Conservation (phyloP, 2,329 filamentous ascomycete genomes). For the Byssothecium circinans region DNA sequence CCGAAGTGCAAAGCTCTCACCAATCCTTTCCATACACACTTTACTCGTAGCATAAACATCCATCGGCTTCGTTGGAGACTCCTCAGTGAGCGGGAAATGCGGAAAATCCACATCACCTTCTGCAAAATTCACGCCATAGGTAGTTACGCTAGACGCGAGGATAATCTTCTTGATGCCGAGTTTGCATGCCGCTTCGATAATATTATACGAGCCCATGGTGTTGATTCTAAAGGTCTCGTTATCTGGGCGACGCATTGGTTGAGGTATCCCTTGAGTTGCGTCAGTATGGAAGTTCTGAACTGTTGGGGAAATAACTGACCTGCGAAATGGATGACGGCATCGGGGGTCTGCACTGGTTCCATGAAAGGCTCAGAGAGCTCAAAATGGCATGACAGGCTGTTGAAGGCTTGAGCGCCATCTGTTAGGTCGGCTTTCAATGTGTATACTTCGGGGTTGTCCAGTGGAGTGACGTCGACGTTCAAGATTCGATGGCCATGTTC, state of each 20-base stretch:
- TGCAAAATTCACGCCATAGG: slow-evolving; percentile 62
- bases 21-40: slow-evolving; percentile 59
- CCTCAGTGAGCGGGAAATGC: slow-evolving; percentile 61
- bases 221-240: slow-evolving; percentile 57
- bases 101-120: slow-evolving; percentile 59
- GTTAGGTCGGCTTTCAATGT: slow-evolving; percentile 60
- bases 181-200: slow-evolving; percentile 63
- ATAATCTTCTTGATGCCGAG: slow-evolving; percentile 63
- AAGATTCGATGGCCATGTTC: slow-evolving; percentile 56
- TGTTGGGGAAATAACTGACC: slow-evolving; percentile 33
- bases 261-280: slow-evolving; percentile 41
- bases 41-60: slow-evolving; percentile 64
- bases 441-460: slow-evolving; percentile 51
- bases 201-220: slow-evolving; percentile 52
- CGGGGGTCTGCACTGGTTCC: slow-evolving; percentile 46
- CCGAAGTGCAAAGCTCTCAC: slow-evolving; percentile 56
- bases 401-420: slow-evolving; percentile 58
- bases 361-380: slow-evolving; percentile 48
- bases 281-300: not conserved
- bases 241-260: slow-evolving; percentile 63
- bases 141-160: slow-evolving; percentile 60
- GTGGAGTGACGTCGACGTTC: slow-evolving; percentile 55
- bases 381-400: slow-evolving; percentile 59
- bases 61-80: slow-evolving; percentile 59
- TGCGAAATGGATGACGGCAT: slow-evolving; percentile 64